A percentile compares a stretch with the other conserved stretches of the same genome.
phyloP scores from a whole-genome alignment of 73 alveolate genomes.

The Uronychia binucleata region DNA sequence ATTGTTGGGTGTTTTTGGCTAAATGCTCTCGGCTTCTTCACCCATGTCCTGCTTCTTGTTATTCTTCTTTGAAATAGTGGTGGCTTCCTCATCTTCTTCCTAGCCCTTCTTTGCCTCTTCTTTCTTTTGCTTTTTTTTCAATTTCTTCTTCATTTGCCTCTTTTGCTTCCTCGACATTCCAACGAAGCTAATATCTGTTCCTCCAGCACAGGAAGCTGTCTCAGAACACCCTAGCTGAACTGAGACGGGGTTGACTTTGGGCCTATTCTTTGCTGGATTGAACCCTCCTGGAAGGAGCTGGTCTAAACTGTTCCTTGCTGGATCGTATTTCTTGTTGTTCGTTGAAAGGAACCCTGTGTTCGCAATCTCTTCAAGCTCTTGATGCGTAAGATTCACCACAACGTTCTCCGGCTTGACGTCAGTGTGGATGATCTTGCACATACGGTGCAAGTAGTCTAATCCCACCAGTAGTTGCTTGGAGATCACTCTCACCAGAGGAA shows the following conservation, averaged over 20 bases:
- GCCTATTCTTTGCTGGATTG: too few species aligned
- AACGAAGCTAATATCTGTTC: too few species aligned
- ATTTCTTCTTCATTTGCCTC: neutral
- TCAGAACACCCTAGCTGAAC: neutral
- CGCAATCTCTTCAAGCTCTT: slow-evolving; percentile 74
- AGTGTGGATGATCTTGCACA: slow-evolving; percentile 93
- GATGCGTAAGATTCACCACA: slow-evolving; percentile 76
- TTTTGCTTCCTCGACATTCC: neutral
- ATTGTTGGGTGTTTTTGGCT: neutral
- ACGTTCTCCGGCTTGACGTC: slow-evolving; percentile 97
- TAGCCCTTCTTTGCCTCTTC: neutral
- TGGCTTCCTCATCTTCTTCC: neutral
- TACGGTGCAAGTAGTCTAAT: slow-evolving; percentile 93
- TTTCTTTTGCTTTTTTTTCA: slow-evolving; percentile 25
- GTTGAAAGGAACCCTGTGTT: slow-evolving; percentile 44
- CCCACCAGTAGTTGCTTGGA: slow-evolving; percentile 95
- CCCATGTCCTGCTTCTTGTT: neutral
- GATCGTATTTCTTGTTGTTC: too few species aligned
- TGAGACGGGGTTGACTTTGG: too few species aligned
- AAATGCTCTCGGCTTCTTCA: neutral
- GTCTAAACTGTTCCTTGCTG: too few species aligned
- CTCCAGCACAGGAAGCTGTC: too few species aligned
- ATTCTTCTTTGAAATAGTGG: too few species aligned
- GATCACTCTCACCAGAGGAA: slow-evolving; percentile 74
- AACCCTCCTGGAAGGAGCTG: too few species aligned